A percentile compares a stretch with the other conserved stretches of the same genome.
These are phyloP conservation scores for Ophiostoma piceae DNA, from an alignment of 2,329 filamentous ascomycete genomes.

Conservation along the genomic window DNA sequence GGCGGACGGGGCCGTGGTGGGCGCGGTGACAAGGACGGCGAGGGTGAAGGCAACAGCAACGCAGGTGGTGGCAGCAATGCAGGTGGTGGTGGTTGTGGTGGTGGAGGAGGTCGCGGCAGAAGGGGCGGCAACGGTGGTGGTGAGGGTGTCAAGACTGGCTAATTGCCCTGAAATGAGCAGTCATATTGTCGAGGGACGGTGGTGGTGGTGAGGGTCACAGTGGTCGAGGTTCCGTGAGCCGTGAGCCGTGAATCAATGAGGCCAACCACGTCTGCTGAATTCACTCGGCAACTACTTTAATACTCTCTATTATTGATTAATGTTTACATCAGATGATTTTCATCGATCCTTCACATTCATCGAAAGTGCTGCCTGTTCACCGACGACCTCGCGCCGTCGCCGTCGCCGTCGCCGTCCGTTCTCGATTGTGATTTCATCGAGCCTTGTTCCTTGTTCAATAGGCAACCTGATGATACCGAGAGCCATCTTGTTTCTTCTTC, in stretches of 20 bases:
- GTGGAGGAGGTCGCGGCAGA: background rate
- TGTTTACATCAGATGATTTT: background rate
- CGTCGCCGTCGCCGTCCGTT: background rate
- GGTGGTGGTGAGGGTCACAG: background rate
- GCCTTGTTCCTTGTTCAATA: background rate
- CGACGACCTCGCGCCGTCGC: background rate
- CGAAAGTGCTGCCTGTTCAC: background rate
- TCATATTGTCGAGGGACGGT: background rate
- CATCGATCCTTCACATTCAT: background rate
- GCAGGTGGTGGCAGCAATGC: background rate
- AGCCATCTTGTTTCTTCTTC: background rate
- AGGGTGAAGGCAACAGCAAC: background rate
- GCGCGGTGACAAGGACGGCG: constrained; percentile 9
- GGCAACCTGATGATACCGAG: background rate
- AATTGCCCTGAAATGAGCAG: constrained; percentile 1
- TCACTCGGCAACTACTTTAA: background rate
- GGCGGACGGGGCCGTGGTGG: constrained; percentile 10
- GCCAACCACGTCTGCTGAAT: background rate
- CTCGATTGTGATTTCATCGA: background rate
- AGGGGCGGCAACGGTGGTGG: background rate
- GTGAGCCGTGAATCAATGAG: background rate
- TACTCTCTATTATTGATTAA: background rate
- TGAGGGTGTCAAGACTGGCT: constrained; percentile 3
- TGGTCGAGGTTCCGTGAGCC: background rate
- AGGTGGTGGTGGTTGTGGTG: background rate